phyloP scores from a whole-genome alignment of 2,329 filamentous ascomycete species.

The Mycocentrospora acerina region DNA sequence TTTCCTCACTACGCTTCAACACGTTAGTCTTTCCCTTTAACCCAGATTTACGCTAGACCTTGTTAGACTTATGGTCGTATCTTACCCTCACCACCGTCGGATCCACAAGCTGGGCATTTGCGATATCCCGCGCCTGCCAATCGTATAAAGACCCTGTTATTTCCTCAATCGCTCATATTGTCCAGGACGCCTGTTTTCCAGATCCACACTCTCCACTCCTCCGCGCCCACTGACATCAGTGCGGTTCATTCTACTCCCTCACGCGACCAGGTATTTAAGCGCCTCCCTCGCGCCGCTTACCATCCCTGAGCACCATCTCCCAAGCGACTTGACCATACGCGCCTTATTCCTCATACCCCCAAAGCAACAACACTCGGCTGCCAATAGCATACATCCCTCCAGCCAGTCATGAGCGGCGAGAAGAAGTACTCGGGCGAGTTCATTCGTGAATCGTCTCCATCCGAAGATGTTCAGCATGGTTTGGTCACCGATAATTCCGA shows the following conservation, averaged over 20 bases:
- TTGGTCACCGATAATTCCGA: constrained; percentile 37
- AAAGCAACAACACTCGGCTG: constrained; percentile 17
- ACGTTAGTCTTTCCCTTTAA: constrained; percentile 18
- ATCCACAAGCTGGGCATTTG: constrained; percentile 22
- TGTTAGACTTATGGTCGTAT: constrained; percentile 14
- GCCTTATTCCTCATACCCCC: constrained; percentile 1
- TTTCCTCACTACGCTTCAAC: constrained; percentile 9
- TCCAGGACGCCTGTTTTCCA: constrained; percentile 17
- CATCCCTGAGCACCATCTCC: constrained; percentile 9
- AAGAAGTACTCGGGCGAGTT: constrained; percentile 37
- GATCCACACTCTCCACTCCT: constrained; percentile 12
- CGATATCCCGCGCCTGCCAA: constrained; percentile 21
- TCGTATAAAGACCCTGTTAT: constrained; percentile 29
- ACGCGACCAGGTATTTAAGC: constrained; percentile 12
- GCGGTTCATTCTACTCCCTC: constrained; percentile 23
- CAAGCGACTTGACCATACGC: constrained; percentile 14
- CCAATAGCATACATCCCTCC: constrained; percentile 20
- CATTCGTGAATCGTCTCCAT: constrained; percentile 25
- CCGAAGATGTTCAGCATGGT: constrained; percentile 31
- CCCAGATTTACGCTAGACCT: constrained; percentile 17
- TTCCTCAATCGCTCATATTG: constrained; percentile 7
- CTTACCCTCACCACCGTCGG: constrained; percentile 25
- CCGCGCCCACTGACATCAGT: constrained; percentile 24
- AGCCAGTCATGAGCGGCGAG: constrained; percentile 33
- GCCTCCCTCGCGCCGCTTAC: constrained; percentile 6